These are phyloP conservation scores for Amesomyces nigricolor DNA, from an alignment of 2,329 filamentous ascomycete genomes.

Conservation along the genomic window DNA sequence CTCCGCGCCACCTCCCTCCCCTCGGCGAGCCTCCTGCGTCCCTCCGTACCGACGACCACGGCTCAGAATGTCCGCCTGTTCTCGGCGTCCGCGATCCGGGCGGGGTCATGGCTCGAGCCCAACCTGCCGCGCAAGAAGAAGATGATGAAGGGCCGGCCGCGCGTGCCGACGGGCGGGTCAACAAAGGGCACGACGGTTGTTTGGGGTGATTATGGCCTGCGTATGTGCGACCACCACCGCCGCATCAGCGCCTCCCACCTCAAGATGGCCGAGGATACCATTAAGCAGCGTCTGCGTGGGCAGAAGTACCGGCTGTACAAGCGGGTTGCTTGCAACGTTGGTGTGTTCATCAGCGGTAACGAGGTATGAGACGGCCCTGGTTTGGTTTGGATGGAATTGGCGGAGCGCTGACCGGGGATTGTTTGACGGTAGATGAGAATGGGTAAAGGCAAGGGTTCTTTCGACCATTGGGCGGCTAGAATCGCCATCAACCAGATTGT, in stretches of 20 bases:
- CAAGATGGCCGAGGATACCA: constrained; percentile 88
- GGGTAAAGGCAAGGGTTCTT: constrained; percentile 97
- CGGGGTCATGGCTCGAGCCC: constrained; percentile 77
- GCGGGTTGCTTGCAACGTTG: constrained; percentile 84
- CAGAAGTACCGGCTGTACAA: constrained; percentile 92
- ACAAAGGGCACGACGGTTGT: constrained; percentile 89
- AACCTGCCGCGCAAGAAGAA: constrained; percentile 69
- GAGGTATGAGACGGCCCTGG: constrained; percentile 51
- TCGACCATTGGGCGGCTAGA: constrained; percentile 92
- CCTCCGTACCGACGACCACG: constrained; percentile 30
- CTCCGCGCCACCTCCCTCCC: constrained; percentile 33
- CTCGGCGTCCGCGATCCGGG: constrained; percentile 57
- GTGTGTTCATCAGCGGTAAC: constrained; percentile 92
- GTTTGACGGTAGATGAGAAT: constrained; percentile 64
- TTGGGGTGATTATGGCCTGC: constrained; percentile 92
- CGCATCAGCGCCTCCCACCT: constrained; percentile 82
- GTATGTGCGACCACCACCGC: constrained; percentile 89
- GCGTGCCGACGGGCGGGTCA: constrained; percentile 85
- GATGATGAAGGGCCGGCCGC: constrained; percentile 85
- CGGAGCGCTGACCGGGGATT: constrained; percentile 11
- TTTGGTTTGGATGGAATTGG: background rate
- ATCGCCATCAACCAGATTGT: constrained; percentile 86
- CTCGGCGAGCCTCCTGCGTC: constrained; percentile 28
- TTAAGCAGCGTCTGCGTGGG: constrained; percentile 79
- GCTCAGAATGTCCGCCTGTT: constrained; percentile 56